Base-by-base conservation (phyloP, 176 grass and related monocot species). In the Carex littledalei region DNA sequence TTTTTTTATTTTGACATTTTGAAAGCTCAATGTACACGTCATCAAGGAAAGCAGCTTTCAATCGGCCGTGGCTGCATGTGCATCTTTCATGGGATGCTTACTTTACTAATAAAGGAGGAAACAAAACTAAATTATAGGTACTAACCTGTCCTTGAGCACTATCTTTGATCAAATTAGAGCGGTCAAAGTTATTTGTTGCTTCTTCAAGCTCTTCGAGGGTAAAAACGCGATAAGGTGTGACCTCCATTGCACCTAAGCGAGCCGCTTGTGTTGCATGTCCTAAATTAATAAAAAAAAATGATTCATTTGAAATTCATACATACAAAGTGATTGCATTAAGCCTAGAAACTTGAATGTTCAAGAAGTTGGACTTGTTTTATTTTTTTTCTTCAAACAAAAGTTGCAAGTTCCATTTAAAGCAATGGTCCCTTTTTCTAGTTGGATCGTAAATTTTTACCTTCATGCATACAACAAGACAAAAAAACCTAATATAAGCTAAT, bases 191-290 rank as follows among this genome's bases (percentile, higher is more conserved):
- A 35, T 90, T 37, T 0, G 93, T 99, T 85, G 88, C 90, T 80
- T 95, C 96, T 89, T 95, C 84, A 75, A 99, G 34, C 61, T 99
- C 96, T 70, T 99, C 96, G 3, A 89, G 26, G 12, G 70, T 88
- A 62, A 94, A 95, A 37, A 82, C 22, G 4, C 84, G 87, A 71
- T 91, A 91, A 0, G 87, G 62, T 39, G 86, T 88, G 5, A 94
- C 85, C 61, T 91, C 93, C 41, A 95, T 63, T 10, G 87, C 86
- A 80, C 88, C 92, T 37, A 94, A 77, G 81, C 80, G 88, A 67
- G 85, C 84, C 41, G 88, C 84, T 84, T 90, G 96, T 32, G 91
- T 89, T 49, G 85, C 88, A 86, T 91, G 90, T 65, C 93, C 96
- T 99, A 55, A 75, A 39, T 84, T 71, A 72, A 84, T 64, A 17